Conservation (phyloP, 2,329 filamentous ascomycete genomes). For the Colletotrichum sp. region DNA sequence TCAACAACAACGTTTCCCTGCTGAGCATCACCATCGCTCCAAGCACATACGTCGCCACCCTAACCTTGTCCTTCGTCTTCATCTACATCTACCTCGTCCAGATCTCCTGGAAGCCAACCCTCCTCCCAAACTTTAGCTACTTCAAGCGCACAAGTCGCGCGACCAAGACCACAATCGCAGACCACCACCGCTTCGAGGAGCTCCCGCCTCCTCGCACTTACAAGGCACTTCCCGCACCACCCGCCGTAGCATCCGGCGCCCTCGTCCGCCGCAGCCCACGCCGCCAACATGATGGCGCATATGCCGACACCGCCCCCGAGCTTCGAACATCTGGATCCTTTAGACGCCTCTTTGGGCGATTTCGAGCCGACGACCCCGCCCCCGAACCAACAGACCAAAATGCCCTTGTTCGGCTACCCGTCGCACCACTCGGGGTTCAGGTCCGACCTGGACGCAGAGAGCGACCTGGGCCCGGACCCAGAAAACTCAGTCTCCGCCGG, state of each 20-base stretch:
- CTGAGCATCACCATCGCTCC: constrained; percentile 64
- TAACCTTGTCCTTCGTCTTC: constrained; percentile 56
- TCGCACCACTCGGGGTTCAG: constrained; percentile 48
- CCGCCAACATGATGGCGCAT: constrained; percentile 23
- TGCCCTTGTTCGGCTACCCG: constrained; percentile 42
- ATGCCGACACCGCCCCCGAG: constrained; percentile 26
- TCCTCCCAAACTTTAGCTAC: constrained; percentile 25
- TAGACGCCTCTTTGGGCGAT: constrained; percentile 60
- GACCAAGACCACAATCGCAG: constrained; percentile 22
- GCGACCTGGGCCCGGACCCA: constrained; percentile 35
- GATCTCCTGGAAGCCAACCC: constrained; percentile 25
- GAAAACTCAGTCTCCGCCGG: constrained; percentile 54
- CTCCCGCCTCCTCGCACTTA: constrained; percentile 14
- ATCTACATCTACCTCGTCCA: constrained; percentile 52
- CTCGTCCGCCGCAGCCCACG: constrained; percentile 15
- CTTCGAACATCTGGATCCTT: constrained; percentile 43
- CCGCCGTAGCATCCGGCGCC: constrained; percentile 14
- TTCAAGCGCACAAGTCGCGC: constrained; percentile 25
- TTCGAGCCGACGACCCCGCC: constrained; percentile 54
- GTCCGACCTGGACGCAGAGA: constrained; percentile 41
- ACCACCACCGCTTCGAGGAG: constrained; percentile 5
- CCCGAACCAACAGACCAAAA: constrained; percentile 24
- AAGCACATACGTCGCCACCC: constrained; percentile 59
- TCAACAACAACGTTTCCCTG: constrained; percentile 67
- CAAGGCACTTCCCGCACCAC: constrained; percentile 24